Percentiles rank a stretch among this genome's conserved stretches.
Evolutionary conservation across 2,329 filamentous ascomycete species (phyloP).

Genomic region (Ascochyta clinopodiicola): DNA sequence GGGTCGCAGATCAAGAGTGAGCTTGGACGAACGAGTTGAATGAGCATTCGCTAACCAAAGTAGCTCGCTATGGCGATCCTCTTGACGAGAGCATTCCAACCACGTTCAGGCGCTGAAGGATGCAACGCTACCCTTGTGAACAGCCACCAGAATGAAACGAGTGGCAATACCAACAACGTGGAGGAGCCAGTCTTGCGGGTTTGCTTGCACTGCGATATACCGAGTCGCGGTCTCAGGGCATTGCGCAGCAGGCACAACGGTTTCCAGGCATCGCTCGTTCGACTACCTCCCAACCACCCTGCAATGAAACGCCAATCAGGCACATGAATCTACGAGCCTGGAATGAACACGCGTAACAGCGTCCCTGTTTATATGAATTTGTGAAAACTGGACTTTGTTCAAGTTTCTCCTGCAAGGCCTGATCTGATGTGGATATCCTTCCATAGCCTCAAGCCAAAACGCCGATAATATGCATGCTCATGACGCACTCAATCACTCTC

Average conservation of each 20-base stretch:
- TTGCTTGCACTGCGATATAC: background rate
- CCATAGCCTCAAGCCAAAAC: conserved; percentile 22
- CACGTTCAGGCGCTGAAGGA: conserved; percentile 36
- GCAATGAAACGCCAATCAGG: background rate
- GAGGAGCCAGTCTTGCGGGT: background rate
- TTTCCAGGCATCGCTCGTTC: background rate
- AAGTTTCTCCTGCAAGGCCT: background rate
- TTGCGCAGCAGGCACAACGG: background rate
- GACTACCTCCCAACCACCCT: background rate
- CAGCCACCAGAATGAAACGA: background rate
- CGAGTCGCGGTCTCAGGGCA: background rate
- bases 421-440: background rate
- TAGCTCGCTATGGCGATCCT: conserved; percentile 47
- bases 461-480: conserved; percentile 37
- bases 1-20: conserved; percentile 43
- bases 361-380: background rate
- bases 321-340: background rate
- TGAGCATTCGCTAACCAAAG: conserved; percentile 18
- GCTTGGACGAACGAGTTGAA: conserved; percentile 1
- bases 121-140: background rate
- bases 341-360: background rate
- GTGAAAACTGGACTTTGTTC: background rate
- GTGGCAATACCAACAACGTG: background rate
- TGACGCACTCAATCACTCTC: conserved; percentile 45
- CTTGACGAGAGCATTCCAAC: conserved; percentile 38